Percentiles rank a stretch among this genome's conserved stretches.
phyloP scores from a whole-genome alignment of 495 filamentous ascomycete species.

The Daldinia childiae region DNA sequence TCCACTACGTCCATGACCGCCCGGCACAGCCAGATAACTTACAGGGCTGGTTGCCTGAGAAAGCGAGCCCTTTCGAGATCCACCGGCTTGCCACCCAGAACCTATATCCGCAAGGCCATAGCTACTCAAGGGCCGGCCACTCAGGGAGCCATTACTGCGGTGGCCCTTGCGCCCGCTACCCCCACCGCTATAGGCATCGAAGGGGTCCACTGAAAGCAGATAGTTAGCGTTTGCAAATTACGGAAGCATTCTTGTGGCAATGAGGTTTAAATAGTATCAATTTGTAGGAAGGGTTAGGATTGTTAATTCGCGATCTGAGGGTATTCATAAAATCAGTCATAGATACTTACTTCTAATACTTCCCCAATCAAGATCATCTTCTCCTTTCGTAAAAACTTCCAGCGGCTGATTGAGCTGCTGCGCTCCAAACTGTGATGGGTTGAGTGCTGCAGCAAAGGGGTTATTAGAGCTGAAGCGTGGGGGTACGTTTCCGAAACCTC shows the following conservation, averaged over 20 bases:
- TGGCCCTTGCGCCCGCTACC: constrained; percentile 31
- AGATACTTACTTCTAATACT: constrained; percentile 57
- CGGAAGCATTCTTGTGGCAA: not conserved
- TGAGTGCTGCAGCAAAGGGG: constrained; percentile 56
- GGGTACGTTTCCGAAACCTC: constrained; percentile 26
- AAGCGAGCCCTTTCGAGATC: constrained; percentile 57
- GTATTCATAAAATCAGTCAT: not conserved
- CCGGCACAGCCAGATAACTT: constrained; percentile 82
- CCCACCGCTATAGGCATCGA: constrained; percentile 38
- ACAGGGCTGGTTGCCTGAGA: constrained; percentile 77
- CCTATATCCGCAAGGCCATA: constrained; percentile 60
- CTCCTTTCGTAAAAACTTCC: constrained; percentile 85
- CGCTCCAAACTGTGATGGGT: constrained; percentile 46
- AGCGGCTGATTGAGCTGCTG: constrained; percentile 68
- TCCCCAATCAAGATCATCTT: constrained; percentile 87
- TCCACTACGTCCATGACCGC: constrained; percentile 32
- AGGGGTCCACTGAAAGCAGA: constrained; percentile 44
- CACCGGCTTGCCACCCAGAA: constrained; percentile 53
- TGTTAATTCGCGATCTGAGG: not conserved
- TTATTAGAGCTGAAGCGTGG: constrained; percentile 62
- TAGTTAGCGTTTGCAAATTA: constrained; percentile 11
- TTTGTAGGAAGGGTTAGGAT: not conserved
- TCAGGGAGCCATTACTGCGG: constrained; percentile 32
- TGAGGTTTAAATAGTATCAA: not conserved
- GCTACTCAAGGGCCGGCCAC: constrained; percentile 56